A percentile compares a stretch with the other conserved stretches of the same genome.
These are phyloP conservation scores for Phialophora verrucosa DNA, from an alignment of 2,329 filamentous ascomycete genomes.

Conservation along the genomic window DNA sequence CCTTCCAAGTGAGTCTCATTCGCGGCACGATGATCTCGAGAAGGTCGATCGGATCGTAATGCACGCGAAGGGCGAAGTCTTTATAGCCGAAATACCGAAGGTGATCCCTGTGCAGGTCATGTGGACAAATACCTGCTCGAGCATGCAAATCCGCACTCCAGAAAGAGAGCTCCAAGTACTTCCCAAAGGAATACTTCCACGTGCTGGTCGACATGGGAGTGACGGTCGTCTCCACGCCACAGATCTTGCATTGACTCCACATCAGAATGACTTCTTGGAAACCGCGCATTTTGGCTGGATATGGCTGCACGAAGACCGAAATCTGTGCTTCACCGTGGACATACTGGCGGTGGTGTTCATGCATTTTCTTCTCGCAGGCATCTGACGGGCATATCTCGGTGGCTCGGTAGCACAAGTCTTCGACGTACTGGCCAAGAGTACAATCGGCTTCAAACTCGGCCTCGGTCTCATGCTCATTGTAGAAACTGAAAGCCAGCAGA, in stretches of 20 bases:
- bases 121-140: conserved; percentile 78
- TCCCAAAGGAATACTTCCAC: conserved; percentile 98
- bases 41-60: conserved; percentile 90
- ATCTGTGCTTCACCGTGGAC: conserved; percentile 95
- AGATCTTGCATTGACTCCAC: conserved; percentile 97
- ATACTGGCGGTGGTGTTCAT: conserved; percentile 93
- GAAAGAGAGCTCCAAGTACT: conserved; percentile 96
- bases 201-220: conserved; percentile 91
- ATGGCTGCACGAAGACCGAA: conserved; percentile 84
- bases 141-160: conserved; percentile 84
- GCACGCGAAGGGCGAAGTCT: conserved; percentile 83
- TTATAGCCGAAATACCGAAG: conserved; percentile 90
- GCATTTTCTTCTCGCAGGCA: conserved; percentile 85
- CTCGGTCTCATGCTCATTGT: conserved; percentile 81
- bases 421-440: conserved; percentile 92
- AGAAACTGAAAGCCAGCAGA: conserved; percentile 88
- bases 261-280: conserved; percentile 82
- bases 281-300: conserved; percentile 68
- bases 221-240: conserved; percentile 85
- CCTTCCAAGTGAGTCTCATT: conserved; percentile 93
- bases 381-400: conserved; percentile 79
- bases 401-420: conserved; percentile 80
- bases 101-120: conserved; percentile 92
- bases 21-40: conserved; percentile 93
- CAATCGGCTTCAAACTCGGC: conserved; percentile 79